These are phyloP conservation scores for Lolium perenne DNA, from an alignment of 176 grass and related monocot species.

Conservation along the genomic window DNA sequence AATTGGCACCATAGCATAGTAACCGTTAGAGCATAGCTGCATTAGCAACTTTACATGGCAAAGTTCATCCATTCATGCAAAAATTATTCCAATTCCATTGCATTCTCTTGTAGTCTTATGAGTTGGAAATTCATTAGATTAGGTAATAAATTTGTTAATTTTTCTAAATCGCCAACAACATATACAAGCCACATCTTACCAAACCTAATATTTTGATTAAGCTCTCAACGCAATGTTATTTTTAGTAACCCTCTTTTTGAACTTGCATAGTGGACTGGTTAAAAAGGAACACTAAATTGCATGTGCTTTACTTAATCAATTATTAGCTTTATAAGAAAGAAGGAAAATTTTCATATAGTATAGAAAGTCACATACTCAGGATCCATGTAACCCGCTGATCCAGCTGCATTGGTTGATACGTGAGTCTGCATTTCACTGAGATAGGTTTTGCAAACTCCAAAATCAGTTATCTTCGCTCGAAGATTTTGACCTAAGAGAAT, in stretches of 20 bases:
- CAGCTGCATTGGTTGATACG: neutral
- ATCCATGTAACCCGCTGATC: slow-evolving; percentile 55
- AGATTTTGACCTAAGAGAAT: slow-evolving; percentile 47
- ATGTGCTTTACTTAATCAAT: neutral
- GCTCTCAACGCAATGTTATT: neutral
- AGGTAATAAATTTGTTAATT: too few relatives aligned
- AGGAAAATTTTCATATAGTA: neutral
- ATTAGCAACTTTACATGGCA: too few relatives aligned
- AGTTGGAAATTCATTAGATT: too few relatives aligned
- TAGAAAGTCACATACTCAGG: slow-evolving; percentile 44
- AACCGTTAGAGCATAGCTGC: too few relatives aligned
- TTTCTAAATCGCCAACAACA: too few relatives aligned
- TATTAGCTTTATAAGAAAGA: neutral
- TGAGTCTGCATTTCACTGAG: neutral
- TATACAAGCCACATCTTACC: too few relatives aligned
- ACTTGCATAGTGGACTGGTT: neutral
- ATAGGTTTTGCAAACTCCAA: slow-evolving; percentile 46
- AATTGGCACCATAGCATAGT: too few relatives aligned
- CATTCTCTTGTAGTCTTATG: too few relatives aligned
- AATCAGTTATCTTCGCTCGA: slow-evolving; percentile 52
- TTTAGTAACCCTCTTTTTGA: neutral
- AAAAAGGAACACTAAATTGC: neutral
- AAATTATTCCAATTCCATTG: too few relatives aligned
- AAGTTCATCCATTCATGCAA: too few relatives aligned
- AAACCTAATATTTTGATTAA: too few relatives aligned